Base-by-base conservation (phyloP, 73 alveolate genomes). In the Effrenium voratum region DNA sequence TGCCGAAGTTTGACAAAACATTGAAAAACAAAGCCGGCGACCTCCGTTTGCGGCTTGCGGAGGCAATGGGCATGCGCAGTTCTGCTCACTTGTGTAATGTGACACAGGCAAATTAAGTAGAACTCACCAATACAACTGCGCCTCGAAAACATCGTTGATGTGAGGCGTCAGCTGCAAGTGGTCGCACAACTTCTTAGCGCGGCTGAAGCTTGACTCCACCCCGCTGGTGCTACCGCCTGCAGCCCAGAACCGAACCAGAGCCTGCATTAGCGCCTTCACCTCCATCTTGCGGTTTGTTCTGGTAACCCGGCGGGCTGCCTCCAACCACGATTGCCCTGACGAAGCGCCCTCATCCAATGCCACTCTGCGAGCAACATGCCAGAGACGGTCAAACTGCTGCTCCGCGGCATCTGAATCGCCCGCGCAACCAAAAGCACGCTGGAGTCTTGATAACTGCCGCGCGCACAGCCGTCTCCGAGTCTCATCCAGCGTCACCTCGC, bases 241-340 rank as follows among this genome's bases (percentile, higher is more conserved):
- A 45, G 91, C 91, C 91, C 91, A 79, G 30, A 45, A 79, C 43
- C 91, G 91, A 24, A 79, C 91, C 41, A 79, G 43, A 30, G 44
- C 41, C 3, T 50, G 91, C 2, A 79, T 63, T 22, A 79, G n/a
- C 44, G 70, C 68, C 47, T 22, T 28, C 66, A 10, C 10, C 46
- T 6, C 44, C 4, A 45, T 63, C 44, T 43, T 55, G 44, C 12
- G 2, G 4, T 55, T 34, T 28, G 47, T 13, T 5, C 91, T 63
- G 30, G 60, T 26, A 5, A 47, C 70, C 40, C 47, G 66, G 44
- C 36, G 55, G n/a, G 44, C 26, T 3, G 70, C 70, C 30, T 28
- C 47, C 70, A 63, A 68, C 91, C 91, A 79, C 1, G 72, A 41
- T 24, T 44, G 70, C 4, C 52, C 93, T 2, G 93, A 47, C 6